A percentile compares a stretch with the other conserved stretches of the same genome.
Evolutionary conservation across 768 basidiomycete species (phyloP).

Genomic region (Cystofilobasidium ferigula): DNA sequence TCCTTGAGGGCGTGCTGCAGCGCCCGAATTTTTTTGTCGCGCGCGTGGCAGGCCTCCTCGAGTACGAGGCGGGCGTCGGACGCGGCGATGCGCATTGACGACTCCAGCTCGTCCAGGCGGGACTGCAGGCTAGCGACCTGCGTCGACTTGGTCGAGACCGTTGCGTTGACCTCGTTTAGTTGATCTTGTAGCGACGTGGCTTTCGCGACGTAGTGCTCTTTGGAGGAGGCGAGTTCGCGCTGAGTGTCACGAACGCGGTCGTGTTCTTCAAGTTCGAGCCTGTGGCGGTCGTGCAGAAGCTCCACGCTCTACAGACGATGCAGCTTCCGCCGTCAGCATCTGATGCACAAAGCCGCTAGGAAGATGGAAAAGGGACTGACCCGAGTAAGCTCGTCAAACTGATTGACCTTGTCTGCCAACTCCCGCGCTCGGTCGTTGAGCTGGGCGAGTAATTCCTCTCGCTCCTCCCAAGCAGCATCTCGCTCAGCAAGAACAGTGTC

Average conservation of each 20-base stretch:
- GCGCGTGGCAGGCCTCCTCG: conserved; percentile 48
- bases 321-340: neutral
- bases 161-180: neutral
- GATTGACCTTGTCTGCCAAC: neutral
- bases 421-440: conserved; percentile 5
- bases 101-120: conserved; percentile 45
- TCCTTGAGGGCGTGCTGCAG: conserved; percentile 37
- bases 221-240: neutral
- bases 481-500: conserved; percentile 48
- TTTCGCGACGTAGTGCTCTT: conserved; percentile 2
- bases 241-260: conserved; percentile 9
- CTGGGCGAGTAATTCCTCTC: conserved; percentile 44
- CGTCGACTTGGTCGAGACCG: conserved; percentile 1
- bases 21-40: conserved; percentile 46
- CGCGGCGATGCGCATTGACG: conserved; percentile 42
- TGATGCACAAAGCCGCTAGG: neutral
- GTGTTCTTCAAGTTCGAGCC: conserved; percentile 13
- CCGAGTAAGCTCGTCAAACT: conserved; percentile 1
- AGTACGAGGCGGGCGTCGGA: conserved; percentile 49
- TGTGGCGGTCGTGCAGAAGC: neutral
- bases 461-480: conserved; percentile 51
- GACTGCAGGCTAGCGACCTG: conserved; percentile 43
- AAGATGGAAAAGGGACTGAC: neutral
- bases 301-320: neutral
- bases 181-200: conserved; percentile 1